phyloP scores from a whole-genome alignment of 2,329 filamentous ascomycete genomes.

The Trichoderma asperellum region DNA sequence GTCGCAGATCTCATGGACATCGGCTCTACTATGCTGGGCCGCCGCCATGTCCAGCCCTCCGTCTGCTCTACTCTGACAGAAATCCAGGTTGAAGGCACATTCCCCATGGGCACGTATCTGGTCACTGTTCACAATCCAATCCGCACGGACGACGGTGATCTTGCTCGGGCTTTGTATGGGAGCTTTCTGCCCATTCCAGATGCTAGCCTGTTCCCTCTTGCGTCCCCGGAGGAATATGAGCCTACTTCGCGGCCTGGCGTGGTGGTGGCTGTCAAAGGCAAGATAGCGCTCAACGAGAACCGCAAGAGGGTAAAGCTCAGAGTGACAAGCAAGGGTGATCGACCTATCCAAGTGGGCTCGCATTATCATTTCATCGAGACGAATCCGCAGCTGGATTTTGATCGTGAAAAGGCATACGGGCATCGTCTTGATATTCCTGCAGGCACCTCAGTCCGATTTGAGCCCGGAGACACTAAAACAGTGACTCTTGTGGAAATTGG shows the following conservation, averaged over 20 bases:
- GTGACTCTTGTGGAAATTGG: slow-evolving; percentile 88
- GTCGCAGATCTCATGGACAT: slow-evolving; percentile 93
- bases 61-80: slow-evolving; percentile 79
- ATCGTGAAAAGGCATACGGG: slow-evolving; percentile 80
- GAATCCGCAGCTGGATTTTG: slow-evolving; percentile 89
- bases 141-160: slow-evolving; percentile 80
- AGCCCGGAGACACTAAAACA: slow-evolving; percentile 90
- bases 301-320: slow-evolving; percentile 72
- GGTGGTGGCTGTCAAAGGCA: slow-evolving; percentile 70
- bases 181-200: slow-evolving; percentile 84
- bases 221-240: slow-evolving; percentile 67
- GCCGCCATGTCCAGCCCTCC: slow-evolving; percentile 84
- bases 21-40: slow-evolving; percentile 88
- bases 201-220: slow-evolving; percentile 67
- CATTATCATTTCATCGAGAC: slow-evolving; percentile 96
- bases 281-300: slow-evolving; percentile 72
- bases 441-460: slow-evolving; percentile 89
- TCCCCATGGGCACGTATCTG: slow-evolving; percentile 86
- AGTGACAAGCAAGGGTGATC: slow-evolving; percentile 85
- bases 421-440: slow-evolving; percentile 88
- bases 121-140: slow-evolving; percentile 94
- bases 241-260: slow-evolving; percentile 75
- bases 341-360: slow-evolving; percentile 89
- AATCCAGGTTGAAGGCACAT: slow-evolving; percentile 93
- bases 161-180: slow-evolving; percentile 85